Base-by-base conservation (phyloP, 2,329 filamentous ascomycete genomes). In the Colletotrichum sp. region DNA sequence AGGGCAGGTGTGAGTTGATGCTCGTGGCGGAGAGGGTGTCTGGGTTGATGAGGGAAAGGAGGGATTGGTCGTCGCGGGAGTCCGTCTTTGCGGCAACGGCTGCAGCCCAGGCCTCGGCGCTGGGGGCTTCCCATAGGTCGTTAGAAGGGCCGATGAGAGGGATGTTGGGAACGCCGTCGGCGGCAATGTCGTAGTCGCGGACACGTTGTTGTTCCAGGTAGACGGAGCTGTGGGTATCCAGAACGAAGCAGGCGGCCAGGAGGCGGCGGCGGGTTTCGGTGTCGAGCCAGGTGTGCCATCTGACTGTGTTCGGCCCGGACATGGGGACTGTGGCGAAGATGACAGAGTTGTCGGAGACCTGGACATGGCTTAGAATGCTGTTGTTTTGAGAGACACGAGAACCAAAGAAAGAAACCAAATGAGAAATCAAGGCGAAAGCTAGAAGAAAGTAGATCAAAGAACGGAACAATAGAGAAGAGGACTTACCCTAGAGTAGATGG, bases 221-320 rank as follows among this genome's bases (percentile, higher is more conserved):
- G 77, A 88, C 84, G 77, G 89, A 87, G 79, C 89, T 87, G 76
- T 92, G 90, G 8, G 88, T 85, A 80, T 92, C 91, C 72, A 91
- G 84, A 69, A 91, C 82, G 81, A 92, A 91, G 82, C 90, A 92
- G 16, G 87, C 88, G 39, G 88, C 85, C n/a, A 91, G 83, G 32
- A 92, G 85, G 57, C 91, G 88, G 71, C 89, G 88, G 71, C 85
- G 85, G 9, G 89, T 85, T 82, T 93, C 91, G 66, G 83, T 81
- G 62, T 88, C 83, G 55, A 92, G 81, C 91, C 91, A 92, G 75
- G 82, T 79, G 52, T 83, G 84, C 91, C 91, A 92, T 63, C 84
- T 84, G 74, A 83, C 82, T 36, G 84, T 79, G 32, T 79, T 81
- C 64, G 83, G 77, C 69, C 77, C 78, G 9, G 71, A 75, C 64